Conservation (phyloP, 192 early-diverging fungal genomes). For the Mortierella hygrophila region DNA sequence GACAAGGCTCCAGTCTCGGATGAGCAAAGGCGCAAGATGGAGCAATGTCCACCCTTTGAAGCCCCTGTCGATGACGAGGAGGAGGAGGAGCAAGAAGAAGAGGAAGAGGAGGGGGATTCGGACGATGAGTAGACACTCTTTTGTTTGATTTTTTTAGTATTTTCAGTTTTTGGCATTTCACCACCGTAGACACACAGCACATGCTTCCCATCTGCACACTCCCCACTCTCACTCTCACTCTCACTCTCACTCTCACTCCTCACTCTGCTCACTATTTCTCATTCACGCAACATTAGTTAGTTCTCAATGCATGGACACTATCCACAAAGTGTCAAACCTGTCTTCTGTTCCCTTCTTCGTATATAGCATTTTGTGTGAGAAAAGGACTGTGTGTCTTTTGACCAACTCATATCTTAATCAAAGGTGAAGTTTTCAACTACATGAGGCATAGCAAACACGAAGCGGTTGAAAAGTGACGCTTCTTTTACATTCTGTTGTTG, state of each 20-base stretch:
- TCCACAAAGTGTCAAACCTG: constrained; percentile 4
- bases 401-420: no score
- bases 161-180: neutral
- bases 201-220: neutral
- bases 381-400: no score
- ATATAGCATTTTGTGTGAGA: neutral
- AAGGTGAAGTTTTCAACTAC: no score
- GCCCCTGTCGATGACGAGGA: neutral
- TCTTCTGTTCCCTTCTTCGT: neutral
- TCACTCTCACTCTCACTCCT: neutral
- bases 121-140: constrained; percentile 6
- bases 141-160: neutral
- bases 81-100: constrained; percentile 2
- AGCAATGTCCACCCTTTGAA: constrained; percentile 13
- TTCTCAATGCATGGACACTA: constrained; percentile 3
- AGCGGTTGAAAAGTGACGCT: no score
- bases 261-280: no score
- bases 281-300: neutral
- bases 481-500: no score
- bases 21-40: constrained; percentile 14
- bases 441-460: no score
- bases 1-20: constrained; percentile 10
- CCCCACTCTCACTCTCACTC: neutral
- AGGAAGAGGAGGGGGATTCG: constrained; percentile 19
- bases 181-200: neutral